These are phyloP conservation scores for Pseudozyma hubeiensis DNA, from an alignment of 1,284 basidiomycete genomes.

Conservation along the genomic window DNA sequence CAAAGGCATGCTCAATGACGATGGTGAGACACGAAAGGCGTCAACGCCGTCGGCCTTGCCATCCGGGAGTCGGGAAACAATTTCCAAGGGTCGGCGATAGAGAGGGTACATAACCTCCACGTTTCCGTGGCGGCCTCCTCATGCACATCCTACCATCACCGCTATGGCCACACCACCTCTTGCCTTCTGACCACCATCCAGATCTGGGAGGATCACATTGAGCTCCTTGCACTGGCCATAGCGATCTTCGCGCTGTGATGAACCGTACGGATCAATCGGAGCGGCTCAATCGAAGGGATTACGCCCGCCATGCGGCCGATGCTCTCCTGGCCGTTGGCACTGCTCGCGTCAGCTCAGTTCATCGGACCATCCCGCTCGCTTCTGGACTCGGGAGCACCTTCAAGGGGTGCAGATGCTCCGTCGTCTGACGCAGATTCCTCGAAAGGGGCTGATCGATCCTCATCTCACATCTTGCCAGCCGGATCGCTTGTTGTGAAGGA, in stretches of 20 bases:
- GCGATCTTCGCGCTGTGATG: conserved; percentile 7
- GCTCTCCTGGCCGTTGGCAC: conserved; percentile 9
- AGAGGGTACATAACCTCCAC: not conserved
- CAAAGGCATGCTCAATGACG: too few species aligned
- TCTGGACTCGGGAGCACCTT: conserved; percentile 21
- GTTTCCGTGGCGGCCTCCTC: not conserved
- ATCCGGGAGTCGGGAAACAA: not conserved
- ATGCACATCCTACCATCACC: not conserved
- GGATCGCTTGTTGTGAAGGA: conserved; percentile 14
- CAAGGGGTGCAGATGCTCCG: not conserved
- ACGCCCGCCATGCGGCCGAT: conserved; percentile 19
- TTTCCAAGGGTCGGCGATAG: too few species aligned
- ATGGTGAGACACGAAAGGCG: too few species aligned
- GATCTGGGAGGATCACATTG: not conserved
- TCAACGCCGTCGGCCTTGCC: too few species aligned
- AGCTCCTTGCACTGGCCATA: not conserved
- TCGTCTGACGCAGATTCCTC: not conserved
- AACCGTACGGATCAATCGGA: not conserved
- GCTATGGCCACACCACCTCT: not conserved
- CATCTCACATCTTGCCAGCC: not conserved
- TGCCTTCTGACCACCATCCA: not conserved
- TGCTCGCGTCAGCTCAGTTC: conserved; percentile 11
- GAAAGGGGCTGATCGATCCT: not conserved
- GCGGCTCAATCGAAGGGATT: conserved; percentile 4
- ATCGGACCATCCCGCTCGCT: conserved; percentile 9